Base-by-base conservation (phyloP, 2,329 filamentous ascomycete genomes). In the Pyricularia grisea region DNA sequence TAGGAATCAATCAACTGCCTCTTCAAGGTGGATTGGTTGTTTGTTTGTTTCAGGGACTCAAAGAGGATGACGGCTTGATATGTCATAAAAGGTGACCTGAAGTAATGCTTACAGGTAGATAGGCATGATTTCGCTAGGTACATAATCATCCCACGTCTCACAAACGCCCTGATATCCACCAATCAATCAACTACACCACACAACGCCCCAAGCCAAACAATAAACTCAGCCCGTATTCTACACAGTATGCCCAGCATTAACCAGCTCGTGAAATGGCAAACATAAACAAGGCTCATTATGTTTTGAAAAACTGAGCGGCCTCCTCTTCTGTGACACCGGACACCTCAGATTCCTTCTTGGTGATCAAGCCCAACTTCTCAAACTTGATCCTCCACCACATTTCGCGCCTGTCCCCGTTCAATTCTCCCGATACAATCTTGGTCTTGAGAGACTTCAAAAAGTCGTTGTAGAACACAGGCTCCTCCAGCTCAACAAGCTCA, bases 321-420 rank as follows among this genome's bases (percentile, higher is more conserved):
- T 94, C 90, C 64, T 92, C 88, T 67, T 87, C 84, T 0, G 85
- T 87, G 4, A 94, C 87, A 33, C 87, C 82, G 0, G 91, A 93
- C 23, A 83, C 80, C 63, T 91, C 87, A 2, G 85, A 86, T 74
- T 87, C 81, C 66, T 80, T 83, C 68, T 83, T 81, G 71, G 91
- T 88, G 73, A 98, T 89, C 75, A 97, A 80, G 0, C 93, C 92
- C 69, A 97, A 79, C 73, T 83, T 87, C 61, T 84, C 86, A 70
- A 82, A 86, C 73, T 90, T 84, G 28, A 97, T 80, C 73, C 86
- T 82, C 81, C 87, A 91, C 93, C 93, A 97, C 80, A 97, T 88
- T 75, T 96, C 92, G 71, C 85, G 85, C 68, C 93, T 83, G 74
- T 96, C 90, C 0, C 92, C 93, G 55, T 89, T 88, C 2, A 97